phyloP scores from a whole-genome alignment of 306 rosid genomes.

The Lagenaria siceraria region DNA sequence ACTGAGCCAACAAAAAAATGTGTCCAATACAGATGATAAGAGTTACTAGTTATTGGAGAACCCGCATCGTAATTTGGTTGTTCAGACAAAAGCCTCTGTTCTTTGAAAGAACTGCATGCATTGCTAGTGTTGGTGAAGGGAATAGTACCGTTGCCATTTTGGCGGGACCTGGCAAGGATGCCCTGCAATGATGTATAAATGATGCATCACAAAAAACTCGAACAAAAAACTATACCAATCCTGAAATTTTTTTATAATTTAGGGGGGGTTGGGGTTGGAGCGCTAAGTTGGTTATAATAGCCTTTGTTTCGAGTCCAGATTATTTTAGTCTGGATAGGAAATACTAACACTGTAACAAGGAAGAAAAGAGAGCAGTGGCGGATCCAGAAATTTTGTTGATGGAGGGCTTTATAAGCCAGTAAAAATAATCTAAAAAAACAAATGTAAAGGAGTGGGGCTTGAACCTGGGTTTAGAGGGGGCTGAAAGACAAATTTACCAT shows the following conservation, averaged over 20 bases:
- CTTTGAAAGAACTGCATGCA: constrained; percentile 47
- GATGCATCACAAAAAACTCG: constrained; percentile 6
- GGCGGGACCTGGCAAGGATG: constrained; percentile 13
- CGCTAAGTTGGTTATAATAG: no score
- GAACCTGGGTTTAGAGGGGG: no score
- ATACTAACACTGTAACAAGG: no score
- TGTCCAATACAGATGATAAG: neutral
- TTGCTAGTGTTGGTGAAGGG: constrained; percentile 47
- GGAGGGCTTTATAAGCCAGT: no score
- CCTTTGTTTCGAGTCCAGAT: no score
- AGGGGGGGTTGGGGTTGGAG: no score
- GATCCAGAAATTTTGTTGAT: no score
- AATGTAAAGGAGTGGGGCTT: no score
- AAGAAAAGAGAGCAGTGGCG: no score
- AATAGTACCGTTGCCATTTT: constrained; percentile 43
- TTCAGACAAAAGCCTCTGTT: constrained; percentile 53
- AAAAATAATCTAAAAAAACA: no score
- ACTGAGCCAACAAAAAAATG: neutral
- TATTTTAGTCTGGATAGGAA: no score
- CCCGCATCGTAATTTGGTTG: constrained; percentile 33
- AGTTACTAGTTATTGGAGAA: constrained; percentile 44
- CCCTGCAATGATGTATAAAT: constrained; percentile 28
- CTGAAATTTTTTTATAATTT: neutral
- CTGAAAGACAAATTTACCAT: no score
- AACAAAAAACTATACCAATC: neutral